Evolutionary conservation across 192 early-diverging fungal species (phyloP), one percentile per base, ranked within the genome.

Genomic region (Diversispora eburnea): DNA sequence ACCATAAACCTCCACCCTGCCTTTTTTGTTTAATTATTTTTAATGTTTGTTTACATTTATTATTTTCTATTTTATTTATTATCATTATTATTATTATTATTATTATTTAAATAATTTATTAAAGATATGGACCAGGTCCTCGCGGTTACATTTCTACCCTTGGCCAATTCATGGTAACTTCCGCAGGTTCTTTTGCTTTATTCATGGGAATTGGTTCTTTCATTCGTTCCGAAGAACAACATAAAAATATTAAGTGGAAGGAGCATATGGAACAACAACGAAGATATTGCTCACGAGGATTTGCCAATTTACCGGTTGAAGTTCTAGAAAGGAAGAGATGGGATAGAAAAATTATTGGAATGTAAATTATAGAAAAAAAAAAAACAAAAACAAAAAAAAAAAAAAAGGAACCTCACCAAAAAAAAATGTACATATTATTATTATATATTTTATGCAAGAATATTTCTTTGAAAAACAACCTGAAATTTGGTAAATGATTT

Each of bases 141-240:
- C 85, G 85, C 49, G 92, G 92, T 55, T 86, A 89, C 65, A 76
- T 93, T 8, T 79, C 85, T 47, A 91, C 84, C 1, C 84, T 93
- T n/a, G 87, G 90, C 3, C 88, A 88, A 75, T 90, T 88, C 33
- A 90, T 91, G 86, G 67, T 90, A 51, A 84, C 87, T 2, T 91
- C 91, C 54, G 90, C 88, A 13, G 90, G 90, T n/a, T 90, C 88
- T 41, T 93, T 93, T 81, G 91, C 89, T 20, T 89, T 91, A 65
- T 93, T 93, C 64, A 91, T 93, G 91, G 78, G 81, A 19, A 81
- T 86, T 72, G 84, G 84, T 46, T 84, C 87, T 22, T 80, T 84
- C 8, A 84, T 87, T 72, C 80, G 84, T 47, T 79, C 79, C 19
- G 86, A 87, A 70, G 79, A 76, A n/a, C 69, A 13, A 25, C 45